Percentiles rank a stretch among this genome's conserved stretches.
phyloP scores from a whole-genome alignment of 306 rosid genomes.

The Gastrolobium bilobum region DNA sequence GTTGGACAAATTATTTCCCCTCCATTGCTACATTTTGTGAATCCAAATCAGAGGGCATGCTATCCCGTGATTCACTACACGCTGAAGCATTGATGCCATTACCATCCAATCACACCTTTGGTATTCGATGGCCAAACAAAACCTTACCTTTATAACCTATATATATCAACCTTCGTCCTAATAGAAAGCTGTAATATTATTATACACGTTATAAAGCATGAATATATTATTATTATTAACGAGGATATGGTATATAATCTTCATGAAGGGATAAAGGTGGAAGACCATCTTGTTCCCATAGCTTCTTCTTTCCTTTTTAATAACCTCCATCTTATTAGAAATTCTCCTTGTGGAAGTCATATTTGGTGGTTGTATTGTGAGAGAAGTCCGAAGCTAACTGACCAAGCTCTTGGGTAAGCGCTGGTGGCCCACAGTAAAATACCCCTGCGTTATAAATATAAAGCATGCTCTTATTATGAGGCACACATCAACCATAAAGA shows the following conservation, averaged over 20 bases:
- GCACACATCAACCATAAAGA: neutral
- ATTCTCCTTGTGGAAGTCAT: conserved; percentile 67
- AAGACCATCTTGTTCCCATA: conserved; percentile 9
- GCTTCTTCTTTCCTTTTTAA: neutral
- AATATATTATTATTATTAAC: too few relatives aligned
- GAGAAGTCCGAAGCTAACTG: conserved; percentile 65
- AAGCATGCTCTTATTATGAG: neutral
- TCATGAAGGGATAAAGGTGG: too few relatives aligned
- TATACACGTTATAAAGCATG: too few relatives aligned
- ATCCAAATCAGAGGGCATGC: too few relatives aligned
- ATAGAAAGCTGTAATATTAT: too few relatives aligned
- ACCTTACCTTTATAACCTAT: too few relatives aligned
- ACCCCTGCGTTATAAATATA: conserved; percentile 62
- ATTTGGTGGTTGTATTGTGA: conserved; percentile 63
- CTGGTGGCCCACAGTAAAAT: conserved; percentile 68
- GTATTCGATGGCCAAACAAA: conserved; percentile 3
- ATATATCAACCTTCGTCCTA: too few relatives aligned
- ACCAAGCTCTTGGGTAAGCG: conserved; percentile 54
- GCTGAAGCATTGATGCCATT: neutral
- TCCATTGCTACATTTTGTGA: too few relatives aligned
- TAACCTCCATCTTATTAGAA: conserved; percentile 42
- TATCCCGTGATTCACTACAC: neutral
- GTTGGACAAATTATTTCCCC: too few relatives aligned
- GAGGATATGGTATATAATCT: too few relatives aligned
- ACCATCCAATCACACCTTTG: conserved; percentile 21